These are phyloP conservation scores for Talaromyces sp. DNA, from an alignment of 2,329 filamentous ascomycete genomes.

Conservation along the genomic window DNA sequence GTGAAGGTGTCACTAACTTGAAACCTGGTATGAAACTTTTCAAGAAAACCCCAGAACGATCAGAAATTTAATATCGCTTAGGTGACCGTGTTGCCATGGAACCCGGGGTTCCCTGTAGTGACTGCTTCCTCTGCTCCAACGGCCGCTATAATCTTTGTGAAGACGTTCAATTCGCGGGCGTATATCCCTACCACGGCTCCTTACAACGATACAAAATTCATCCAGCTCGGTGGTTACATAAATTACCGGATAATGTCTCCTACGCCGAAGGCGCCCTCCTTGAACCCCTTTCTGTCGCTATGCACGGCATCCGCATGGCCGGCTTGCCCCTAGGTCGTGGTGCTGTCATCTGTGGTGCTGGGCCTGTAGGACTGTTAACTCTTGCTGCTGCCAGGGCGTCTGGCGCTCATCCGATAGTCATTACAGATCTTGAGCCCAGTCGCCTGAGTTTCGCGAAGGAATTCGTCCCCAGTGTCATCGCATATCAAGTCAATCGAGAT, in stretches of 20 bases:
- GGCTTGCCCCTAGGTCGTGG: slow-evolving; percentile 54
- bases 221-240: slow-evolving; percentile 58
- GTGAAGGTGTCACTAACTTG: slow-evolving; percentile 53
- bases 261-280: slow-evolving; percentile 61
- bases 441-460: slow-evolving; percentile 57
- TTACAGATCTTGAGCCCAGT: slow-evolving; percentile 59
- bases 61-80: slow-evolving; percentile 10
- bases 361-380: slow-evolving; percentile 60
- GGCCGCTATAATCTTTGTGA: slow-evolving; percentile 64
- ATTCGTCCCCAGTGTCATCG: slow-evolving; percentile 53
- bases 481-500: slow-evolving; percentile 52
- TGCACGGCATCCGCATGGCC: slow-evolving; percentile 57
- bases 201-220: slow-evolving; percentile 62
- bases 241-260: slow-evolving; percentile 54
- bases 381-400: slow-evolving; percentile 58
- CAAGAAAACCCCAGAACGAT: background rate
- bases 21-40: slow-evolving; percentile 38
- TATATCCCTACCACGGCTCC: slow-evolving; percentile 59
- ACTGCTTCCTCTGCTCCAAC: slow-evolving; percentile 57
- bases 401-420: slow-evolving; percentile 61
- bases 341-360: slow-evolving; percentile 59
- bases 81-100: slow-evolving; percentile 66
- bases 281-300: slow-evolving; percentile 61
- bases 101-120: slow-evolving; percentile 61
- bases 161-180: slow-evolving; percentile 59